Evolutionary conservation across 139 green algal genomes (phyloP).

Genomic region (Mesostigma viride): DNA sequence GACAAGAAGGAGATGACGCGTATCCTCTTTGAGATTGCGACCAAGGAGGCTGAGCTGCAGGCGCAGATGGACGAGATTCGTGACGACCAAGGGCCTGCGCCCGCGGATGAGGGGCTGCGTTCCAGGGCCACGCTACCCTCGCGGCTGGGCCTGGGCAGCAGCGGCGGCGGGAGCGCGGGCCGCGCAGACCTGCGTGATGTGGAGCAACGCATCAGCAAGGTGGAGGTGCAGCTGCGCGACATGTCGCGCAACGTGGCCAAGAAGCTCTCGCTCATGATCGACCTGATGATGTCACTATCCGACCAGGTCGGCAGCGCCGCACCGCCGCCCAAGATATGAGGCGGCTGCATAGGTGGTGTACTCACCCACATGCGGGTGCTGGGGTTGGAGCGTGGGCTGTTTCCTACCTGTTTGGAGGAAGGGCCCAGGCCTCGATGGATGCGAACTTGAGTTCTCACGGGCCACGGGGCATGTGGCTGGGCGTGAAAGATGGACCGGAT

Average conservation of each 20-base stretch:
- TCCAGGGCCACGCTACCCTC: too few species aligned
- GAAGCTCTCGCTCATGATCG: conserved; percentile 32
- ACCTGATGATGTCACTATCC: conserved; percentile 27
- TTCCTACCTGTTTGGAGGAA: too few species aligned
- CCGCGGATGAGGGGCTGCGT: too few species aligned
- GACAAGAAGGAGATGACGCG: conserved; percentile 26
- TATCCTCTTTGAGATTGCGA: conserved; percentile 19
- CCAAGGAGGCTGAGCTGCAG: conserved; percentile 25
- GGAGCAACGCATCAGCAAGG: conserved; percentile 18
- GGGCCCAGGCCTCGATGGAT: too few species aligned
- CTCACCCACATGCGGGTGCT: too few species aligned
- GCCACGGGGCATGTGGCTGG: too few species aligned
- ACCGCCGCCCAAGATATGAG: too few species aligned
- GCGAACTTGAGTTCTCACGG: too few species aligned
- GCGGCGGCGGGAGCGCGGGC: not conserved
- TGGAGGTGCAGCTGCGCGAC: conserved; percentile 25
- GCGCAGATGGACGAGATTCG: conserved; percentile 10
- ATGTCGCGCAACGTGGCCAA: conserved; percentile 21
- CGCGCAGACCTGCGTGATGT: conserved; percentile 10
- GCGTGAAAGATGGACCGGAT: too few species aligned
- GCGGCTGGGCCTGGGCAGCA: not conserved
- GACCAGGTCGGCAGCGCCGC: conserved; percentile 28
- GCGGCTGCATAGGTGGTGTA: too few species aligned
- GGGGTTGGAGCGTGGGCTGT: too few species aligned
- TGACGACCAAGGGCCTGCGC: too few species aligned